phyloP scores from a whole-genome alignment of 2,329 filamentous ascomycete genomes.

The Exophiala sideris region DNA sequence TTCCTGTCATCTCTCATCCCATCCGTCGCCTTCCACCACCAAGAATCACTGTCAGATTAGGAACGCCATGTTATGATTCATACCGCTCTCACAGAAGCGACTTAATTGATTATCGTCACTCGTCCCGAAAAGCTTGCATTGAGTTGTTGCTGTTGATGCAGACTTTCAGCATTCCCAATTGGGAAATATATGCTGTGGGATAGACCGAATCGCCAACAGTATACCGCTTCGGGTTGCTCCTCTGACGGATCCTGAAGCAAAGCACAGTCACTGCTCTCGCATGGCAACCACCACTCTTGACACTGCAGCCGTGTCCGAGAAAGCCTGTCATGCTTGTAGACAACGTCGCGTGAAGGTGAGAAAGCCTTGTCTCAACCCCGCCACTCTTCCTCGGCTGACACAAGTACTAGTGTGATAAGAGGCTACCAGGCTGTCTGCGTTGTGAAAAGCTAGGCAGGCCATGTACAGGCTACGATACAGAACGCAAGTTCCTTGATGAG shows the following conservation, averaged over 20 bases:
- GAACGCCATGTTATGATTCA: no score
- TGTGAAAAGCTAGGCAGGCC: constrained; percentile 38
- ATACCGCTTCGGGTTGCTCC: neutral
- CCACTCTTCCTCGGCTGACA: neutral
- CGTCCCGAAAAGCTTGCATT: no score
- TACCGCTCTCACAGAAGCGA: no score
- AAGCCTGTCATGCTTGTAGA: constrained; percentile 23
- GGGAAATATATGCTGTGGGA: neutral
- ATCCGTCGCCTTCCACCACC: no score
- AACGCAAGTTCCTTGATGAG: constrained; percentile 44
- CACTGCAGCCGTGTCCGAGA: constrained; percentile 11
- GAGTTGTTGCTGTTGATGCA: no score
- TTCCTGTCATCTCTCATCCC: no score
- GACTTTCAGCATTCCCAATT: no score
- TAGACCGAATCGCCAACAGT: neutral
- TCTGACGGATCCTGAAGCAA: neutral
- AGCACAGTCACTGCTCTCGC: neutral
- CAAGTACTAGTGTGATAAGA: constrained; percentile 39
- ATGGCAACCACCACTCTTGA: constrained; percentile 13
- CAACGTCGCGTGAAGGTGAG: constrained; percentile 24
- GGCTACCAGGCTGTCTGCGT: constrained; percentile 38
- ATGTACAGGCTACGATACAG: constrained; percentile 43
- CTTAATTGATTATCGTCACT: no score
- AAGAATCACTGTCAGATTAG: no score
- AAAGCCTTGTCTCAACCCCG: neutral